Conservation (phyloP, 2,329 filamentous ascomycete genomes). For the Colletotrichum orbiculare region DNA sequence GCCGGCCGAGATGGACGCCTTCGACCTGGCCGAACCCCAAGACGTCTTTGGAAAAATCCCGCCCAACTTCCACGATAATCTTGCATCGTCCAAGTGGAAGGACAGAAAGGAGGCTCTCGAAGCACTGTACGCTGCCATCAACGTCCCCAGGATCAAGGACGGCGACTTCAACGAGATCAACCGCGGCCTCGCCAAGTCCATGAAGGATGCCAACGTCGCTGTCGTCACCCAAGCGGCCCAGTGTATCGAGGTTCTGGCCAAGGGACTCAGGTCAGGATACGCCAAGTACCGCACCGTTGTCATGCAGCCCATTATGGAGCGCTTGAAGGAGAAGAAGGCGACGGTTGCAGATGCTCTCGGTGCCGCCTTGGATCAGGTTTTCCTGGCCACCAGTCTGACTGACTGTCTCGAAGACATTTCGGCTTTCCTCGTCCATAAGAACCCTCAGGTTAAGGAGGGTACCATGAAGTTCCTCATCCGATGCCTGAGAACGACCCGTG, state of each 20-base stretch:
- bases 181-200: constrained; percentile 87
- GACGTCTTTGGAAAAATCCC: constrained; percentile 87
- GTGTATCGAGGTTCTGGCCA: constrained; percentile 89
- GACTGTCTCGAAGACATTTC: constrained; percentile 94
- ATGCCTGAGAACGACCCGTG: constrained; percentile 83
- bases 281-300: constrained; percentile 83
- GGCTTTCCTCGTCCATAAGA: constrained; percentile 90
- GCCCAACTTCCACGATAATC: constrained; percentile 81
- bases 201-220: constrained; percentile 98
- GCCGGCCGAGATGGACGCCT: constrained; percentile 80
- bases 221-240: constrained; percentile 94
- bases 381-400: constrained; percentile 73
- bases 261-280: constrained; percentile 83
- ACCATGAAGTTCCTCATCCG: constrained; percentile 94
- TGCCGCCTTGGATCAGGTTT: constrained; percentile 80
- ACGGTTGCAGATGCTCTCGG: constrained; percentile 88
- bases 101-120: constrained; percentile 96
- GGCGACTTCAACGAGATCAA: constrained; percentile 87
- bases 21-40: constrained; percentile 86
- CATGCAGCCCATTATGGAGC: constrained; percentile 91
- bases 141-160: constrained; percentile 92
- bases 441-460: constrained; percentile 96
- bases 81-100: constrained; percentile 97
- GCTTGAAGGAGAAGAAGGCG: constrained; percentile 96
- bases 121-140: constrained; percentile 78